Base-by-base conservation (phyloP, 768 basidiomycete species). In the Lentinus brumalis region DNA sequence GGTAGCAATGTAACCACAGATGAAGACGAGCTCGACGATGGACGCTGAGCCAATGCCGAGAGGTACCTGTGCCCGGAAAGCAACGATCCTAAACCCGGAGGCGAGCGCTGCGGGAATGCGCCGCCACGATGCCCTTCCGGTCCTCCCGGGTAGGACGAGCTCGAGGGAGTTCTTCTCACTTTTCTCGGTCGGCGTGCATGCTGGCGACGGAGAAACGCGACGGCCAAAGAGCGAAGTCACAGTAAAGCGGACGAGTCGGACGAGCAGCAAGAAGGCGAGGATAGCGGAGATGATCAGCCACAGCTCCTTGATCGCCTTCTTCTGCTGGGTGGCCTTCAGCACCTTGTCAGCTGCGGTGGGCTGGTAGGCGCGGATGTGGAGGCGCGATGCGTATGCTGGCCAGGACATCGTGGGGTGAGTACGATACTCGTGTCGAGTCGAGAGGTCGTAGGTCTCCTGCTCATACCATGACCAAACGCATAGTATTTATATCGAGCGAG, bases 11-110 rank as follows among this genome's bases (percentile, higher is more conserved):
- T 87, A 87, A 3, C 66, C 71, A 35, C 75, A 57, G 44, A 81
- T 79, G 65, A 85, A 82, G 31, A 76, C 55, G 3, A 84, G 57
- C 53, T 86, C 84, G 1, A 76, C 72, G 15, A 83, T 54, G 51
- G 78, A 73, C 44, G 75, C 68, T 60, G 75, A 59, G n/a, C 61
- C 66, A 4, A 75, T 69, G 14, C 82, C 83, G 21, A 83, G 72
- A 15, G 80, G 75, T 39, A 85, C 60, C 4, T 76, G 78, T 67
- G 74, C 75, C 14, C 85, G 80, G 66, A 85, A 86, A 7, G 78
- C 77, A 18, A 80, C 57, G 21, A 84, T 79, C 21, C 79, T 77
- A 69, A 84, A 84, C 7, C 69, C 70, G 12, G 82, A 76, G 38
- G 76, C 68, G 21, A 76, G 31, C 1, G 78, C 81, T n/a, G 66